phyloP scores from a whole-genome alignment of 345 rosid genomes.

The Luvunga scandens region DNA sequence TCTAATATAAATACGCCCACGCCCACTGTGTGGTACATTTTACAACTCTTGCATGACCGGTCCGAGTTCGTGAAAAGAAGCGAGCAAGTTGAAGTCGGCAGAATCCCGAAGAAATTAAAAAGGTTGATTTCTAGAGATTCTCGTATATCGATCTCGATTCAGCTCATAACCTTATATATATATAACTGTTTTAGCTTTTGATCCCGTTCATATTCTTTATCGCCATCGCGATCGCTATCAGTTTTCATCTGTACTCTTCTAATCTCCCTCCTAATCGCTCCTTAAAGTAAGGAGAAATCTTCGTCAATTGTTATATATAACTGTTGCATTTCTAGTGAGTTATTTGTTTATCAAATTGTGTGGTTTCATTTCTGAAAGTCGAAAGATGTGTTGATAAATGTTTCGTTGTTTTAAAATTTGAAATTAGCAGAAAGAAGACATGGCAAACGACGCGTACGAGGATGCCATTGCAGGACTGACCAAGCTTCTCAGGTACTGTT shows the following conservation, averaged over 20 bases:
- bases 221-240: not conserved
- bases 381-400: not conserved
- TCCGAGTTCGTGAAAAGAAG: constrained; percentile 1
- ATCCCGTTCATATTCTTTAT: not conserved
- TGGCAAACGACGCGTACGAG: constrained; percentile 66
- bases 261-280: not conserved
- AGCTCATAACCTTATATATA: constrained; percentile 1
- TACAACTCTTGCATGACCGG: not conserved
- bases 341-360: not conserved
- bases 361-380: not conserved
- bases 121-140: constrained; percentile 5
- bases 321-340: not conserved
- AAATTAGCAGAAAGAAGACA: constrained; percentile 38
- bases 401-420: not conserved
- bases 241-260: not conserved
- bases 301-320: not conserved
- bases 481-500: constrained; percentile 73
- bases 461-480: constrained; percentile 72
- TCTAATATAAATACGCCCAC: not conserved
- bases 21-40: not conserved
- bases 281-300: not conserved
- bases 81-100: not conserved
- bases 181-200: not conserved
- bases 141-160: constrained; percentile 10
- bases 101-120: not conserved